A percentile compares a stretch with the other conserved stretches of the same genome.
Evolutionary conservation across 371 early-diverging fungal genomes (phyloP).

Genomic region (Mucor velutinosus): DNA sequence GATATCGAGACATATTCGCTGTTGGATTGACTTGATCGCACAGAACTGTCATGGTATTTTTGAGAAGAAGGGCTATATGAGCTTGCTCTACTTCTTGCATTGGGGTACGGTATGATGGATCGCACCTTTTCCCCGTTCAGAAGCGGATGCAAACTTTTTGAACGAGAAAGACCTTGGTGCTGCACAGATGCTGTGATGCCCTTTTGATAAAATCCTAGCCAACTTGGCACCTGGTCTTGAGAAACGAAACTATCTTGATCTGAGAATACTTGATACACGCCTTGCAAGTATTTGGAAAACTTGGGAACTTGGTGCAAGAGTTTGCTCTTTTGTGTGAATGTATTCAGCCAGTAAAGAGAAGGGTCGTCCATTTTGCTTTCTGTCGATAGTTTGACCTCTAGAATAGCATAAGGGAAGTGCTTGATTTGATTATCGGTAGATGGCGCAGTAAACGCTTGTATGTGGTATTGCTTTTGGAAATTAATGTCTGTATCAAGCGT

Average conservation of each 20-base stretch:
- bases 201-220: conserved; percentile 90
- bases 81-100: neutral
- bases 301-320: conserved; percentile 1
- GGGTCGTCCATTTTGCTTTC: conserved; percentile 1
- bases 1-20: neutral
- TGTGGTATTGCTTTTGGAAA: neutral
- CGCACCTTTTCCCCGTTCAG: conserved; percentile 3
- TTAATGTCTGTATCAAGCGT: conserved; percentile 10
- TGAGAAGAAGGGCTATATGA: neutral
- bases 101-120: neutral
- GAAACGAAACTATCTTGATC: neutral
- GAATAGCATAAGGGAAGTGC: neutral
- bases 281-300: conserved; percentile 15
- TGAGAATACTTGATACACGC: neutral
- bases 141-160: conserved; percentile 7
- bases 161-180: conserved; percentile 15
- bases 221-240: conserved; percentile 76
- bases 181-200: conserved; percentile 73
- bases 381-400: conserved; percentile 7
- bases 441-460: neutral
- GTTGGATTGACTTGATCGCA: neutral
- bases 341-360: conserved; percentile 1
- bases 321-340: conserved; percentile 1
- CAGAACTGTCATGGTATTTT: neutral
- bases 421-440: neutral